Evolutionary conservation across 2,329 filamentous ascomycete species (phyloP), one percentile per base, ranked within the genome.

Genomic region (Pleomassaria siparia): DNA sequence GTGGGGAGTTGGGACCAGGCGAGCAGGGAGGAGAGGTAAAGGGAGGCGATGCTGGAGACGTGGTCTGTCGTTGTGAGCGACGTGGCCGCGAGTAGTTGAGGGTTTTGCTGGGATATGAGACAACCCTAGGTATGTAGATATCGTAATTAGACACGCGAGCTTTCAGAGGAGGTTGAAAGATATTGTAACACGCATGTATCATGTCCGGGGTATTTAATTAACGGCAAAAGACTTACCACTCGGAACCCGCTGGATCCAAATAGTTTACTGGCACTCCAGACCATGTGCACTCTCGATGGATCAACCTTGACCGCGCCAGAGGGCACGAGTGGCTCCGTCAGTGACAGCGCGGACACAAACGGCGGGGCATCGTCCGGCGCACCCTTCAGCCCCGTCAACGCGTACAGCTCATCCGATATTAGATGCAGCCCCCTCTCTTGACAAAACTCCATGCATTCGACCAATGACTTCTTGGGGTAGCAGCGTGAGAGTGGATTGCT

Each of bases 381-480:
- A 7, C 18, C 47, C 0, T 52, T 49, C 9, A 67, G 46, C 5
- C 40, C 40, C 3, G 53, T 47, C 0, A 66, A 44, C 5, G 60
- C 63, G 21, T 55, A 60, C 4, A 62, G 45, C 30, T 68, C 64
- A 32, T 68, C 64, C 9, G 48, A 60, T 13, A 68, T 62, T 2
- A 66, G 39, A 43, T 68, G 64, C 11, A 68, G 49, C 1, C 53
- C 56, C 1, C 59, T 51, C 35, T 68, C 62, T 32, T 66, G 63
- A 28, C 64, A 68, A 25, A 67, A 67, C 24, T 67, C 63, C 59
- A 67, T 58, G 32, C 63, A 56, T 20, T 65, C 64, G 1, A 66
- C 53, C 3, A 68, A 29, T 0, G 55, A 54, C 20, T 57, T 52
- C 28, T 53, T 58, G 1, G 56, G 55, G 18, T 66, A 67, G 35